These are phyloP conservation scores for Acidiella bohemica DNA, from an alignment of 495 filamentous ascomycete species.

Conservation along the genomic window DNA sequence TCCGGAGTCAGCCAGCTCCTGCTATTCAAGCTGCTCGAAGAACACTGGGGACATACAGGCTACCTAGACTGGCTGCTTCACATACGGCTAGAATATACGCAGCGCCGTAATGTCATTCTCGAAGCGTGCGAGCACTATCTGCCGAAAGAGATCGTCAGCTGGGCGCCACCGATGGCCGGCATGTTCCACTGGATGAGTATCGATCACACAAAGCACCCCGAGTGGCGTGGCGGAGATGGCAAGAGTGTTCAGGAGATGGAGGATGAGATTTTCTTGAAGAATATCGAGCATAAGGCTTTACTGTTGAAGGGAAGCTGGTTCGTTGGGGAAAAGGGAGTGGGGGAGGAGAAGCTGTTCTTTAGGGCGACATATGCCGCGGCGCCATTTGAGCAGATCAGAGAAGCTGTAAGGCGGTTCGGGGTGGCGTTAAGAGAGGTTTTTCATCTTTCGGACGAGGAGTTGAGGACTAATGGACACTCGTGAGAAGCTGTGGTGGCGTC, in stretches of 20 bases:
- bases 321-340: constrained; percentile 42
- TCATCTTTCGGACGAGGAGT: too few relatives aligned
- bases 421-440: constrained; percentile 55
- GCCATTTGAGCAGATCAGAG: constrained; percentile 55
- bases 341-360: constrained; percentile 59
- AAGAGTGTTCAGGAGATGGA: constrained; percentile 70
- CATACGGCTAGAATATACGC: constrained; percentile 70
- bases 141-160: constrained; percentile 64
- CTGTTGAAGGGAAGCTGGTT: constrained; percentile 83
- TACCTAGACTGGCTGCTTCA: constrained; percentile 83
- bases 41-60: constrained; percentile 86
- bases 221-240: constrained; percentile 22
- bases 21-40: constrained; percentile 79
- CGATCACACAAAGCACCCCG: constrained; percentile 60
- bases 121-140: constrained; percentile 69
- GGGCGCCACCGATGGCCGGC: constrained; percentile 73
- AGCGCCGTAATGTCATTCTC: constrained; percentile 61
- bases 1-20: constrained; percentile 70
- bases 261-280: constrained; percentile 64
- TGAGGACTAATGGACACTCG: too few relatives aligned
- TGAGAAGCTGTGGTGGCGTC: too few relatives aligned
- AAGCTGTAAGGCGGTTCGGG: constrained; percentile 67
- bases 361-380: constrained; percentile 80
- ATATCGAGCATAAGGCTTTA: constrained; percentile 58
- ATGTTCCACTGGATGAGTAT: constrained; percentile 96